Conservation (phyloP, 1,284 basidiomycete species). For the Moniliophthora roreri region DNA sequence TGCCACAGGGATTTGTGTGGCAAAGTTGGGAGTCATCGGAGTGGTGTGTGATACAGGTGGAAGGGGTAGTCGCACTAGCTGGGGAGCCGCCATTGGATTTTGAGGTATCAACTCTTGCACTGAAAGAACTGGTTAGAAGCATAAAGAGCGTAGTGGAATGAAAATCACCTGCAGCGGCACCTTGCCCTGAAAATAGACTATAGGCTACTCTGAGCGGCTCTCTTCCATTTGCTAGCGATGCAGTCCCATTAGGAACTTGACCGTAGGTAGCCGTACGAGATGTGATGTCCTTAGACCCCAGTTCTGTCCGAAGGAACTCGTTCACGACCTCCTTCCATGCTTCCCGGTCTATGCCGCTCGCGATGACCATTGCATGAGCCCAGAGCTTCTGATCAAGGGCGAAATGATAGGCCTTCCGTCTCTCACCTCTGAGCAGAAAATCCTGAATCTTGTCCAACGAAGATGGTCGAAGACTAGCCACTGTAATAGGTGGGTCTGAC, state of each 20-base stretch:
- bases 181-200: constrained; percentile 84
- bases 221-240: constrained; percentile 42
- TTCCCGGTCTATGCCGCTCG: constrained; percentile 91
- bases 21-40: constrained; percentile 67
- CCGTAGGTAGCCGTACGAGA: constrained; percentile 7
- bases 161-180: constrained; percentile 65
- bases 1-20: constrained; percentile 37
- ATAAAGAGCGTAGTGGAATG: constrained; percentile 6
- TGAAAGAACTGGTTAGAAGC: constrained; percentile 26
- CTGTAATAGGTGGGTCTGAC: constrained; percentile 45
- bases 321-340: constrained; percentile 90
- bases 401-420: constrained; percentile 84
- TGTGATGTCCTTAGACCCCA: constrained; percentile 45
- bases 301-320: constrained; percentile 83
- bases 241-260: constrained; percentile 15
- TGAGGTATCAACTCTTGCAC: constrained; percentile 78
- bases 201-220: constrained; percentile 84
- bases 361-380: constrained; percentile 95
- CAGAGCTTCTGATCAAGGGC: constrained; percentile 89
- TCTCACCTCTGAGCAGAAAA: constrained; percentile 81
- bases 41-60: constrained; percentile 44
- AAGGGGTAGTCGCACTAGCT: constrained; percentile 36
- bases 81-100: constrained; percentile 44
- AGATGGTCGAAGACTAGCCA: constrained; percentile 53
- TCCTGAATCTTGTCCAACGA: constrained; percentile 79